These are phyloP conservation scores for Phoenix dactylifera DNA, from an alignment of 176 grass and related monocot genomes.

Conservation along the genomic window DNA sequence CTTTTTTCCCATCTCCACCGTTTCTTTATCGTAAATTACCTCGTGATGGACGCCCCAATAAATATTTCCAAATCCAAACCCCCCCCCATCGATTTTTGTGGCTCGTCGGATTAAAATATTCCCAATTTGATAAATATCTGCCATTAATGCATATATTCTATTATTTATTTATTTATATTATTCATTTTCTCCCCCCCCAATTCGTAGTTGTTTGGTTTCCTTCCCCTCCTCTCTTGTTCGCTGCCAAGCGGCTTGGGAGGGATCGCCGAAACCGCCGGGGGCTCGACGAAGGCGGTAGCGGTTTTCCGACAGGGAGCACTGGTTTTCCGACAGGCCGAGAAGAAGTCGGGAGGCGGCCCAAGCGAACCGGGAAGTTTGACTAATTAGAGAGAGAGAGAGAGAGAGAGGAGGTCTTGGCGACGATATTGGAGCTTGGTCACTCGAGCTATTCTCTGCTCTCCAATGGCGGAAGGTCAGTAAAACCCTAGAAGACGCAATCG, in stretches of 20 bases:
- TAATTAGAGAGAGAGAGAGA: constrained; percentile 8
- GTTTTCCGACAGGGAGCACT: background rate
- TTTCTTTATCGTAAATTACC: constrained; percentile 29
- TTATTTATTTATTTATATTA: constrained; percentile 24
- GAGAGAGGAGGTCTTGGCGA: constrained; percentile 11
- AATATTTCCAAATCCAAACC: constrained; percentile 6
- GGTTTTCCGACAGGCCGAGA: too few species aligned
- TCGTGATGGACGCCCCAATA: constrained; percentile 14
- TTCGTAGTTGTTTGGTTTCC: constrained; percentile 31
- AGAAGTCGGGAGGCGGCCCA: too few species aligned
- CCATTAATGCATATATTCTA: constrained; percentile 1
- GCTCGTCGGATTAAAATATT: constrained; percentile 31
- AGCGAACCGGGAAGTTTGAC: too few species aligned
- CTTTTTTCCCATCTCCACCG: constrained; percentile 43
- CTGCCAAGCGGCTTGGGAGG: background rate
- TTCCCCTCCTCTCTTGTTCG: constrained; percentile 18
- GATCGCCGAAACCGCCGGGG: background rate
- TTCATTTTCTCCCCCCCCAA: constrained; percentile 41
- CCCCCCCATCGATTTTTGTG: constrained; percentile 30
- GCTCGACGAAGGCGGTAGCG: constrained; percentile 14
- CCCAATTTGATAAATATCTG: constrained; percentile 13
- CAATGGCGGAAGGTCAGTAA: constrained; percentile 41
- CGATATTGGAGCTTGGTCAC: constrained; percentile 30
- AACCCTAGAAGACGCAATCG: constrained; percentile 18
- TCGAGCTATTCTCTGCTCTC: constrained; percentile 17